These are phyloP conservation scores for Pythium myriotylum DNA, from an alignment of 352 stramenopile genomes.

Conservation along the genomic window DNA sequence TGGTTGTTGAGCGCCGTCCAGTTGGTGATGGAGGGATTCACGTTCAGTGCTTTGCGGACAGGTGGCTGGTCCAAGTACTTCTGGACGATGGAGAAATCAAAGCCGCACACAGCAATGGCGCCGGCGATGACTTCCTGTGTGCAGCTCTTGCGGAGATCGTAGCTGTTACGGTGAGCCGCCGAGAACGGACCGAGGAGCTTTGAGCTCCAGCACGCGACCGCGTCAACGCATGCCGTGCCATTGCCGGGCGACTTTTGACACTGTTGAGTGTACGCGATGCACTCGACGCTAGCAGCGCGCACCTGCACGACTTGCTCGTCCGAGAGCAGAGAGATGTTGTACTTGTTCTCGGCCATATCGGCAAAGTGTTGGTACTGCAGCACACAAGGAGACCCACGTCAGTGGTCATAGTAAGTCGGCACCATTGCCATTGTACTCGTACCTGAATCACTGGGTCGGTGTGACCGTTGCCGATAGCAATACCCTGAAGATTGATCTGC, in stretches of 20 bases:
- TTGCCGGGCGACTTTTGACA: conserved; percentile 38
- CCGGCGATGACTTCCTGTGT: conserved; percentile 38
- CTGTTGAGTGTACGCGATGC: conserved; percentile 29
- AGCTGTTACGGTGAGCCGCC: conserved; percentile 58
- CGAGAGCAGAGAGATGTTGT: conserved; percentile 66
- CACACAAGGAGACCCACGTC: too few relatives aligned
- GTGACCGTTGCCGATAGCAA: conserved; percentile 77
- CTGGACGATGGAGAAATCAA: conserved; percentile 41
- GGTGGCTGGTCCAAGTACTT: conserved; percentile 51
- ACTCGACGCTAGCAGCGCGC: conserved; percentile 25
- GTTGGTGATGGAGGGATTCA: conserved; percentile 13
- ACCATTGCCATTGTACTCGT: too few relatives aligned
- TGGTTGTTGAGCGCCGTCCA: conserved; percentile 80
- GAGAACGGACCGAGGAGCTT: conserved; percentile 48
- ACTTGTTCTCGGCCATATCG: conserved; percentile 74
- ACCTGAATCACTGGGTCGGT: conserved; percentile 63
- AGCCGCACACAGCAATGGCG: conserved; percentile 28
- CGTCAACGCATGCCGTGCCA: conserved; percentile 36
- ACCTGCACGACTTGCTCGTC: conserved; percentile 48
- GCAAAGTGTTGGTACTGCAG: conserved; percentile 65
- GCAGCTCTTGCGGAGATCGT: conserved; percentile 73
- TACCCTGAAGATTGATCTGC: conserved; percentile 55
- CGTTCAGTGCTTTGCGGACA: conserved; percentile 33
- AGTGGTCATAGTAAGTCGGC: too few relatives aligned
- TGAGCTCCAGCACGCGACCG: conserved; percentile 35